A percentile compares a stretch with the other conserved stretches of the same genome.
Conservation (phyloP, 805 yeast species). For the Pichia cephalocereana region DNA sequence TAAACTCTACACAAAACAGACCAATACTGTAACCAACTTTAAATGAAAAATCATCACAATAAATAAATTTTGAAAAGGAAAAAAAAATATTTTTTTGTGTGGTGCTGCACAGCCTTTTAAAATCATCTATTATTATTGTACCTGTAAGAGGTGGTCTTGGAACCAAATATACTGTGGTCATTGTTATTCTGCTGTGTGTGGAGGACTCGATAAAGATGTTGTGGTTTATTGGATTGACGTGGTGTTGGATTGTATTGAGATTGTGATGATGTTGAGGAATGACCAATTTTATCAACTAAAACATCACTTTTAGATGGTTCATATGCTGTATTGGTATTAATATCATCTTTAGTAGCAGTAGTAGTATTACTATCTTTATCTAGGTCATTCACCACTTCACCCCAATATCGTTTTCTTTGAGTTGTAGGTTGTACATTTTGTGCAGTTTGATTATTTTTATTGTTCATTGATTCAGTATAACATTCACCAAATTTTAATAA, state of each 20-base stretch:
- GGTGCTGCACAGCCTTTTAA: too few species aligned
- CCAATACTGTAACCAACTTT: too few species aligned
- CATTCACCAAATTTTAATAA: conserved; percentile 65
- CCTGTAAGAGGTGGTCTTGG: conserved; percentile 20
- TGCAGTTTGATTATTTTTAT: conserved; percentile 16
- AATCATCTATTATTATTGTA: neutral
- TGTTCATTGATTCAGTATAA: conserved; percentile 61
- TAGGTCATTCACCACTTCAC: conserved; percentile 26
- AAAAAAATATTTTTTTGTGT: neutral
- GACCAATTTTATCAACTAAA: conserved; percentile 20
- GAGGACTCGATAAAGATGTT: conserved; percentile 26
- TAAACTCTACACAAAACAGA: neutral
- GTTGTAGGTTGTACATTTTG: conserved; percentile 9
- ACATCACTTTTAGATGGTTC: conserved; percentile 23
- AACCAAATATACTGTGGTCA: conserved; percentile 23
- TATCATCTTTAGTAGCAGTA: conserved; percentile 19
- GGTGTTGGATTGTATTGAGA: too few species aligned
- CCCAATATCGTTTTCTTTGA: conserved; percentile 19
- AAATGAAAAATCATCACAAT: conserved; percentile 7
- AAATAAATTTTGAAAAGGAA: conserved; percentile 7
- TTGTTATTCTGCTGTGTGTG: conserved; percentile 18
- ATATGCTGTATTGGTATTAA: too few species aligned
- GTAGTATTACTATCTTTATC: conserved; percentile 20
- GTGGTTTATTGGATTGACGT: neutral
- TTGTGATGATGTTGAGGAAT: neutral